Conservation (phyloP, 148 eudicot species). For the Dysphania ambrosioides region DNA sequence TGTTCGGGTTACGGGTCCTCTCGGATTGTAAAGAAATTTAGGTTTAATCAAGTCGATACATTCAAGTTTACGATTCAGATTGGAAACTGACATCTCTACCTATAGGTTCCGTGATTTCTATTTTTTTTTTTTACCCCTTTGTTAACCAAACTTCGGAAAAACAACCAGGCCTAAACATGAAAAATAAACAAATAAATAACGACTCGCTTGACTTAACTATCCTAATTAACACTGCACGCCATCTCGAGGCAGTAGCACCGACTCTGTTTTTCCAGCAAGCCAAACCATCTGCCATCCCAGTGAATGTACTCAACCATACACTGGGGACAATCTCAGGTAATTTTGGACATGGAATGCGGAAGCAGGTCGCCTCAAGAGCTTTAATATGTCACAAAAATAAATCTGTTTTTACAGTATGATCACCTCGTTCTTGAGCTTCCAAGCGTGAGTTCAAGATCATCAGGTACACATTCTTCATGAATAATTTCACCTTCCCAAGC, state of each 20-base stretch:
- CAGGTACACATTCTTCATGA: constrained; percentile 90
- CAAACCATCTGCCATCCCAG: neutral
- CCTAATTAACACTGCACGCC: neutral
- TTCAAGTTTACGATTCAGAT: no score
- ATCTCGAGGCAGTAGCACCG: neutral
- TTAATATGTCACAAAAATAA: neutral
- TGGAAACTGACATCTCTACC: no score
- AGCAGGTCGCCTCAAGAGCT: neutral
- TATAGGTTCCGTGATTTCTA: constrained; percentile 7
- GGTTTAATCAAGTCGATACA: no score
- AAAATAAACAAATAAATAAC: neutral
- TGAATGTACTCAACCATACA: constrained; percentile 3
- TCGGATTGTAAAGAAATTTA: no score
- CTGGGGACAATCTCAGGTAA: neutral
- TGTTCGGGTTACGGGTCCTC: no score
- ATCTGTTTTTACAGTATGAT: neutral
- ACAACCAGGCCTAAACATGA: constrained; percentile 10
- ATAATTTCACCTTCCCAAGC: constrained; percentile 97
- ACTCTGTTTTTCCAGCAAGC: neutral
- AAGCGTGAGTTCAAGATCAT: constrained; percentile 93
- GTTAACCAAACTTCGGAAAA: neutral
- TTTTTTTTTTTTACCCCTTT: neutral
- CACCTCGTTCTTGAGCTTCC: constrained; percentile 68
- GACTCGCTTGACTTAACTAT: neutral
- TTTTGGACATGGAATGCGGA: neutral